Evolutionary conservation across 306 rosid species (phyloP).

Genomic region (Sophora flavescens): DNA sequence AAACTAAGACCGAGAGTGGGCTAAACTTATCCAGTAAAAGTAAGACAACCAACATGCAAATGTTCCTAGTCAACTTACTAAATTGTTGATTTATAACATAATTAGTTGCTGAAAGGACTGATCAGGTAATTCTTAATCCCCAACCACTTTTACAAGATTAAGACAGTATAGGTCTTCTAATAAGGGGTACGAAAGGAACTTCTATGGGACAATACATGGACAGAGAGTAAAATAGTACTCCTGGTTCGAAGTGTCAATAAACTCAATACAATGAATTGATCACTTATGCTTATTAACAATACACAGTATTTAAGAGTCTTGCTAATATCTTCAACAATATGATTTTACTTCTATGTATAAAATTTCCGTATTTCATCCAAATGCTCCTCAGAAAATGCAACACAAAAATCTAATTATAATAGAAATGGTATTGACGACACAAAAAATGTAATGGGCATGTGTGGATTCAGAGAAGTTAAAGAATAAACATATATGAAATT

Average conservation of each 20-base stretch:
- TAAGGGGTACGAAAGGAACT: neutral
- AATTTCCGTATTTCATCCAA: neutral
- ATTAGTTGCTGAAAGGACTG: slow-evolving; percentile 19
- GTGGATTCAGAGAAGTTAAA: slow-evolving; percentile 10
- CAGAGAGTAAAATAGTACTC: neutral
- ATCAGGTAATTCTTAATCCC: slow-evolving; percentile 4
- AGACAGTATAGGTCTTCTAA: slow-evolving; percentile 12
- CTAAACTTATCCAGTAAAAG: slow-evolving; percentile 2
- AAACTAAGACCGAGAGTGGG: neutral
- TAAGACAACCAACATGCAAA: slow-evolving; percentile 15
- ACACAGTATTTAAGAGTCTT: neutral
- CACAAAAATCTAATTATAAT: slow-evolving; percentile 19
- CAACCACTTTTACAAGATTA: neutral
- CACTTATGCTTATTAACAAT: slow-evolving; percentile 14
- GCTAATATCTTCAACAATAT: slow-evolving; percentile 19
- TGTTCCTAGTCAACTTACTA: slow-evolving; percentile 25
- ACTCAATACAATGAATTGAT: neutral
- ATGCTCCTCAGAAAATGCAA: slow-evolving; percentile 18
- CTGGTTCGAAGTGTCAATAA: slow-evolving; percentile 1
- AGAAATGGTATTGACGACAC: slow-evolving; percentile 29
- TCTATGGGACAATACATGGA: slow-evolving; percentile 4
- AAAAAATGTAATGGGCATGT: slow-evolving; percentile 13
- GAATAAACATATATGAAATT: neutral
- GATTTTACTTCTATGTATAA: neutral
- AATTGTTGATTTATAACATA: slow-evolving; percentile 10